phyloP scores from a whole-genome alignment of 1,284 basidiomycete species.

The Ceratobasidium sp. region DNA sequence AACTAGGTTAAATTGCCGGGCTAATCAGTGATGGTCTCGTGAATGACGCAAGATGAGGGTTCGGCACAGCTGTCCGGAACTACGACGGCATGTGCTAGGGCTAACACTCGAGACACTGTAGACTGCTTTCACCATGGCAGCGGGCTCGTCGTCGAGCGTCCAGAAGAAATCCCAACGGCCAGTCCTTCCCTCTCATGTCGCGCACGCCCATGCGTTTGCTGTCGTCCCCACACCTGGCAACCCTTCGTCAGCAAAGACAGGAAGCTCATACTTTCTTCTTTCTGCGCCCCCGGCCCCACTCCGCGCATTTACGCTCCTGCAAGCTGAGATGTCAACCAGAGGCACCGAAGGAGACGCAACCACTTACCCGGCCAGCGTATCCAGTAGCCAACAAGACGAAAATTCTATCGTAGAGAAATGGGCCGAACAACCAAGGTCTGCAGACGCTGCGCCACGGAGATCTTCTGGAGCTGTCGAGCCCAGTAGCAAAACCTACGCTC shows the following conservation, averaged over 20 bases:
- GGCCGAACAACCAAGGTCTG: background rate
- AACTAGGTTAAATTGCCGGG: conserved; percentile 9
- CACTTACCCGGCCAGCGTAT: conserved; percentile 10
- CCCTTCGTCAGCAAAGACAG: background rate
- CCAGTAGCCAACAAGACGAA: background rate
- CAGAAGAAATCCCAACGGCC: conserved; percentile 30
- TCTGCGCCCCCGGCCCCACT: conserved; percentile 34
- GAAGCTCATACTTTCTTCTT: conserved; percentile 32
- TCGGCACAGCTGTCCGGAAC: conserved; percentile 6
- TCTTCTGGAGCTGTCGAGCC: conserved; percentile 4
- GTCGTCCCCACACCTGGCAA: conserved; percentile 24
- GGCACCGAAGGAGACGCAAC: conserved; percentile 7
- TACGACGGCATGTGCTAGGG: conserved; percentile 24
- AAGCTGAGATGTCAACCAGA: background rate
- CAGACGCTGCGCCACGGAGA: conserved; percentile 1
- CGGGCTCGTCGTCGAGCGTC: background rate
- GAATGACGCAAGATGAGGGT: conserved; percentile 8
- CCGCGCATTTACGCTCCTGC: conserved; percentile 25
- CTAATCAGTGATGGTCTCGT: conserved; percentile 27
- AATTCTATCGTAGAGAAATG: background rate
- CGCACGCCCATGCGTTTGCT: conserved; percentile 38
- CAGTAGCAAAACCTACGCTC: background rate
- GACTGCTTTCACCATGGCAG: conserved; percentile 3
- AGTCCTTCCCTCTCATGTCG: conserved; percentile 21
- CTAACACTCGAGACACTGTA: background rate